A percentile compares a stretch with the other conserved stretches of the same genome.
These are phyloP conservation scores for Fusarium falciforme DNA, from an alignment of 2,329 filamentous ascomycete species.

Conservation along the genomic window DNA sequence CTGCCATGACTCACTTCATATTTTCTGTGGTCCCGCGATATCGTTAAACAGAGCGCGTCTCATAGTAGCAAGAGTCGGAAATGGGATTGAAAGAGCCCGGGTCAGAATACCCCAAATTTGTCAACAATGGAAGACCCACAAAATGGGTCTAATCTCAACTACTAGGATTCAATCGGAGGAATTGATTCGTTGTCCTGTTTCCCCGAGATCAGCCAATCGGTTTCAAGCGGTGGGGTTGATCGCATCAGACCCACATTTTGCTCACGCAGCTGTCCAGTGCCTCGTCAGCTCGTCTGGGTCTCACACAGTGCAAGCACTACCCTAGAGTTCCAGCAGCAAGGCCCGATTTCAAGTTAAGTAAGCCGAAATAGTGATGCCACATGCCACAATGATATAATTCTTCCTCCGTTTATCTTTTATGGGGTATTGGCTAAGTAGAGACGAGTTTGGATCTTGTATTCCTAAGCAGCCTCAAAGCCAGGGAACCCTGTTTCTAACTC, in stretches of 20 bases:
- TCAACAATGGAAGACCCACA: background rate
- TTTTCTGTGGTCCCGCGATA: background rate
- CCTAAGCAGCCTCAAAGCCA: background rate
- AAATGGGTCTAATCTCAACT: too few relatives aligned
- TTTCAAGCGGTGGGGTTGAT: too few relatives aligned
- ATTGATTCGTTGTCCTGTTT: too few relatives aligned
- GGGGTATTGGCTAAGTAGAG: background rate
- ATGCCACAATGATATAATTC: background rate
- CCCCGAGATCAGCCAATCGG: background rate
- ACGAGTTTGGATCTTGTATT: background rate
- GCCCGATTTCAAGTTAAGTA: background rate
- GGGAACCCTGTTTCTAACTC: background rate
- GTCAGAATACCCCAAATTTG: background rate
- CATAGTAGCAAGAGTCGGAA: background rate
- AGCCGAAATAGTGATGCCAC: background rate
- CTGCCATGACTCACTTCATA: background rate
- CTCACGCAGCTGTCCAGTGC: too few relatives aligned
- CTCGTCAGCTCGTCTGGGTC: too few relatives aligned
- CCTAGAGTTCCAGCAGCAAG: background rate
- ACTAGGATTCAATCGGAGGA: too few relatives aligned
- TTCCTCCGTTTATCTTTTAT: background rate
- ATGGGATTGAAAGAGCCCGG: background rate
- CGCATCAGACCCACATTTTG: too few relatives aligned
- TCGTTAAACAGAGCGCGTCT: background rate
- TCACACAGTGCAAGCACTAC: background rate